Evolutionary conservation across 495 filamentous ascomycete species (phyloP).

Genomic region (Ascobolus immersus): DNA sequence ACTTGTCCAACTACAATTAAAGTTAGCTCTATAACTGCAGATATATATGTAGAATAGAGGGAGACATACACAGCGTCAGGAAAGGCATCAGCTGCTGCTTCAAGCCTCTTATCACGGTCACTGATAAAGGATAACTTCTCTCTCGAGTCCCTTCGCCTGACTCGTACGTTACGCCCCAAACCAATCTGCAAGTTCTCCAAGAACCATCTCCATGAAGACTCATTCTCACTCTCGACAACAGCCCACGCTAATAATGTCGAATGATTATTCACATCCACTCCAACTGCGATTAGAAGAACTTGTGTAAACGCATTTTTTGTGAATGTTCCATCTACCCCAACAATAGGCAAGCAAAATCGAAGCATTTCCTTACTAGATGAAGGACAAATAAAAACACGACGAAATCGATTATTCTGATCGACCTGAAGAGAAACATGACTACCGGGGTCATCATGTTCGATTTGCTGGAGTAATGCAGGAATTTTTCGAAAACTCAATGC

Average conservation of each 20-base stretch:
- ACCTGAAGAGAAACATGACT: too few species aligned
- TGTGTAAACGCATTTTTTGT: constrained; percentile 2
- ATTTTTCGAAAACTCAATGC: too few species aligned
- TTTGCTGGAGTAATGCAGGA: too few species aligned
- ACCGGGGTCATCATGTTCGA: too few species aligned
- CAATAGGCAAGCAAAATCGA: constrained; percentile 1
- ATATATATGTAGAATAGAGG: too few species aligned
- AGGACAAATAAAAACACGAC: constrained; percentile 4
- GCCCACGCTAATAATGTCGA: constrained; percentile 1
- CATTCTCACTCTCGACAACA: constrained; percentile 6
- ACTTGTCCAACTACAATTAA: too few species aligned
- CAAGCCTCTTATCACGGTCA: constrained; percentile 3
- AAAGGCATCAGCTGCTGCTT: background rate
- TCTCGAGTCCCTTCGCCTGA: too few species aligned
- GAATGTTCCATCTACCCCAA: constrained; percentile 5
- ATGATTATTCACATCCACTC: constrained; percentile 4
- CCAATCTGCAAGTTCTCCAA: constrained; percentile 2
- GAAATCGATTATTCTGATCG: constrained; percentile 3
- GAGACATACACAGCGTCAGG: too few species aligned
- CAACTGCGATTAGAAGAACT: constrained; percentile 2
- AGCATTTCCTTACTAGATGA: background rate
- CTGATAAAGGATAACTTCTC: too few species aligned
- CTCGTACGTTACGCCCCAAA: too few species aligned
- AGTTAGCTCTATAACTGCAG: too few species aligned
- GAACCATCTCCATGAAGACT: constrained; percentile 2